Conservation (phyloP, 768 basidiomycete genomes). For the Fistulinella prunicolor region DNA sequence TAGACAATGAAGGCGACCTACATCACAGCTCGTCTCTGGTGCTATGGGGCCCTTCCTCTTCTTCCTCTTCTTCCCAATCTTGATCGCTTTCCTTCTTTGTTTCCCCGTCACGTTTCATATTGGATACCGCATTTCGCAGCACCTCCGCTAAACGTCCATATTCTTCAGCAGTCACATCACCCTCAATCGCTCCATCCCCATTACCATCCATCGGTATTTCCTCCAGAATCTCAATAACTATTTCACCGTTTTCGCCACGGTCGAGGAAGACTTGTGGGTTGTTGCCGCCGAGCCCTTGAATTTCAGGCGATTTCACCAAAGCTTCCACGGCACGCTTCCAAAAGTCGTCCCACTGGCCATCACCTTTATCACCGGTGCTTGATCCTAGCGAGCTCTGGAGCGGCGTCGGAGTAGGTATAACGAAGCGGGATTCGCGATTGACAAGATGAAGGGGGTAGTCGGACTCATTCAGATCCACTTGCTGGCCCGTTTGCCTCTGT, state of each 20-base stretch:
- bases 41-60: slow-evolving; percentile 31
- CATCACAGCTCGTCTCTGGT: slow-evolving; percentile 33
- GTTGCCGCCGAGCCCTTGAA: slow-evolving; percentile 26
- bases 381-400: slow-evolving; percentile 19
- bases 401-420: slow-evolving; percentile 34
- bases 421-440: slow-evolving; percentile 46
- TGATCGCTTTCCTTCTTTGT: slow-evolving; percentile 19
- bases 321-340: slow-evolving; percentile 30
- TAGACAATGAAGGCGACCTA: slow-evolving; percentile 20
- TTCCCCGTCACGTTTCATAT: slow-evolving; percentile 40
- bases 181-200: slow-evolving; percentile 21
- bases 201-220: slow-evolving; percentile 37
- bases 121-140: slow-evolving; percentile 52
- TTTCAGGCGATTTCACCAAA: slow-evolving; percentile 30
- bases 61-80: slow-evolving; percentile 29
- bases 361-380: slow-evolving; percentile 13
- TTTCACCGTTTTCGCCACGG: slow-evolving; percentile 38
- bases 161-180: slow-evolving; percentile 37
- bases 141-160: slow-evolving; percentile 46
- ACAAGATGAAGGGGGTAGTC: slow-evolving; percentile 56
- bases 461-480: slow-evolving; percentile 42
- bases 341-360: slow-evolving; percentile 20
- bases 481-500: slow-evolving; percentile 26
- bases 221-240: slow-evolving; percentile 45
- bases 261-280: slow-evolving; percentile 43